A percentile compares a stretch with the other conserved stretches of the same genome.
Conservation (phyloP, 176 grass and related monocot genomes). For the Dactylis glomerata region DNA sequence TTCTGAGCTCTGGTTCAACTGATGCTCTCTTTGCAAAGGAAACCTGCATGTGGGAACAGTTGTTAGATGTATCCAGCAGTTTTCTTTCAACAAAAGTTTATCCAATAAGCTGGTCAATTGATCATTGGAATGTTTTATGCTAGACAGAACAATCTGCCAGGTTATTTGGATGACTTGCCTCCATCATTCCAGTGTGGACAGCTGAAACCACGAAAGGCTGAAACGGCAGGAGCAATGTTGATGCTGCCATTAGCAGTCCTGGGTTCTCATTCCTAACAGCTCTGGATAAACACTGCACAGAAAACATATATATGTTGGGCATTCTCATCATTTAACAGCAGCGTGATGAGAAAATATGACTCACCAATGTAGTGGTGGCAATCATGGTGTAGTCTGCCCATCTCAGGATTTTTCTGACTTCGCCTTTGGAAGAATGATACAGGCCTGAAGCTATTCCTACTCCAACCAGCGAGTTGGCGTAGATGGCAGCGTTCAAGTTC, state of each 20-base stretch:
- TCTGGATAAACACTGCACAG: constrained; percentile 71
- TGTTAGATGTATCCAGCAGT: neutral
- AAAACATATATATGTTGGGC: neutral
- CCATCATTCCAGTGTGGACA: constrained; percentile 92
- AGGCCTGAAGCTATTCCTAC: constrained; percentile 84
- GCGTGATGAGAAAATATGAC: neutral
- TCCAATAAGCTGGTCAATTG: neutral
- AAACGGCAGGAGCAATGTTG: constrained; percentile 81
- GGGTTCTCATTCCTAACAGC: constrained; percentile 80
- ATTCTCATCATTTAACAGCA: neutral
- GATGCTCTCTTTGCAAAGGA: constrained; percentile 80
- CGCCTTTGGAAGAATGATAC: constrained; percentile 81
- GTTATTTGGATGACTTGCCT: constrained; percentile 53
- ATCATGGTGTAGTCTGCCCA: constrained; percentile 99
- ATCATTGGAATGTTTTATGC: neutral
- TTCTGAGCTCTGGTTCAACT: constrained; percentile 71
- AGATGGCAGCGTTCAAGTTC: constrained; percentile 61
- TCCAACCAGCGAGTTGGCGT: constrained; percentile 83
- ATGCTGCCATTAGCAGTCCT: constrained; percentile 70
- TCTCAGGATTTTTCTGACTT: constrained; percentile 55
- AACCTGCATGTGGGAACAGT: constrained; percentile 39
- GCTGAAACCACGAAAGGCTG: constrained; percentile 92
- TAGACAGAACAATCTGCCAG: neutral
- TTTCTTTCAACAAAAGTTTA: neutral
- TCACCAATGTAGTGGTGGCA: constrained; percentile 70